These are phyloP conservation scores for Zygotorulaspora danielsina DNA, from an alignment of 805 yeast genomes.

Conservation along the genomic window DNA sequence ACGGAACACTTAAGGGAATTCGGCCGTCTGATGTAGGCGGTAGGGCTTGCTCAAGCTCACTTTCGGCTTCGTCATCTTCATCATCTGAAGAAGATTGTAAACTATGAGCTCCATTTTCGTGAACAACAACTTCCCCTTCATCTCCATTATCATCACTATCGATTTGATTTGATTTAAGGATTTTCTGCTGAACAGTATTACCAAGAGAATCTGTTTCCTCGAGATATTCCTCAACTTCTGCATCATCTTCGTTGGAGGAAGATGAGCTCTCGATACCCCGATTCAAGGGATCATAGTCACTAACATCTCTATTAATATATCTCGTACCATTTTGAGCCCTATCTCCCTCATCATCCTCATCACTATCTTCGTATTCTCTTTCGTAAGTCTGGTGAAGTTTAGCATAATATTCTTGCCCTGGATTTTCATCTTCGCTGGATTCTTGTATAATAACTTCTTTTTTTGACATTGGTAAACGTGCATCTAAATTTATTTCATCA, in stretches of 20 bases:
- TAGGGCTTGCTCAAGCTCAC: constrained; percentile 5
- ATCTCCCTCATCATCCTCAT: constrained; percentile 22
- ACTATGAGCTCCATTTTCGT: constrained; percentile 16
- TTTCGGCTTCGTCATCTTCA: constrained; percentile 12
- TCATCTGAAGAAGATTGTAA: constrained; percentile 7
- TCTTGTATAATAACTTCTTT: constrained; percentile 45
- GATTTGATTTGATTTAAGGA: constrained; percentile 10
- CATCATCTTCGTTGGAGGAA: constrained; percentile 16
- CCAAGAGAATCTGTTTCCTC: constrained; percentile 35
- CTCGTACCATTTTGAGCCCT: constrained; percentile 11
- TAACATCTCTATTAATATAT: constrained; percentile 18
- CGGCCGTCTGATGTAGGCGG: constrained; percentile 8
- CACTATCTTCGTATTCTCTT: constrained; percentile 35
- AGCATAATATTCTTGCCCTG: constrained; percentile 31
- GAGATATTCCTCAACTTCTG: constrained; percentile 21
- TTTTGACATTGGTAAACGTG: constrained; percentile 64
- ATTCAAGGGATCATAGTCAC: constrained; percentile 30
- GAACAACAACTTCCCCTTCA: constrained; percentile 12
- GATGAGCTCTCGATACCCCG: constrained; percentile 23
- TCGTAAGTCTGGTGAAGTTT: constrained; percentile 32
- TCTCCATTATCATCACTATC: constrained; percentile 10
- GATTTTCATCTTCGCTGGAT: constrained; percentile 33
- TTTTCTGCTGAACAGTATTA: constrained; percentile 26
- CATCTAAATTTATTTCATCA: constrained; percentile 70
- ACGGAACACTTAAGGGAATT: constrained; percentile 25